Percentiles rank a stretch among this genome's conserved stretches.
Conservation (phyloP, 768 basidiomycete genomes). For the Pulveroboletus ravenelii region DNA sequence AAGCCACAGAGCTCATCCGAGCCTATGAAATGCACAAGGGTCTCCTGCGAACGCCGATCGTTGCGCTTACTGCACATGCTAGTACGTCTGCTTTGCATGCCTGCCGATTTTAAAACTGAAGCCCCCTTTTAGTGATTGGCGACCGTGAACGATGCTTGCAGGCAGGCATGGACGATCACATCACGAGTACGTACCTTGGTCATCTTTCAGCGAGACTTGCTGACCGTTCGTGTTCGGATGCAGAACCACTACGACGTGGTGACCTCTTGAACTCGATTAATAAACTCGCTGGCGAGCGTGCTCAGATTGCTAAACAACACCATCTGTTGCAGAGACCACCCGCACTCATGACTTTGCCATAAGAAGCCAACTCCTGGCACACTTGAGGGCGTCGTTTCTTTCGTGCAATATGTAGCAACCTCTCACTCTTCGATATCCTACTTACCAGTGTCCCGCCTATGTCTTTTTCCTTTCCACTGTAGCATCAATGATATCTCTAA, state of each 20-base stretch:
- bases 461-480: conserved; percentile 5
- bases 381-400: not conserved
- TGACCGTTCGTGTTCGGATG: not conserved
- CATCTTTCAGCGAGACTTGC: not conserved
- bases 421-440: conserved; percentile 12
- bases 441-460: not conserved
- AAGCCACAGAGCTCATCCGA: conserved; percentile 91
- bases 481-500: conserved; percentile 7
- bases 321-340: conserved; percentile 31
- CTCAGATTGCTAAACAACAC: conserved; percentile 29
- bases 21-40: conserved; percentile 73
- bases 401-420: not conserved
- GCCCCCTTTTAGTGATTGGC: conserved; percentile 67
- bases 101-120: conserved; percentile 6
- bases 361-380: conserved; percentile 2
- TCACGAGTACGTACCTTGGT: conserved; percentile 56
- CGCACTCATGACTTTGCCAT: conserved; percentile 27
- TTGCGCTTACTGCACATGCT: conserved; percentile 95
- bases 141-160: conserved; percentile 71
- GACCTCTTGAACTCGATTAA: conserved; percentile 80
- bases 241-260: conserved; percentile 74
- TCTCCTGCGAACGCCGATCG: conserved; percentile 78
- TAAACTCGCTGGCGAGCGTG: conserved; percentile 68
- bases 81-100: conserved; percentile 49
- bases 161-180: conserved; percentile 81